Evolutionary conservation across 768 basidiomycete genomes (phyloP).

Genomic region (Paxillus rubicundulus): DNA sequence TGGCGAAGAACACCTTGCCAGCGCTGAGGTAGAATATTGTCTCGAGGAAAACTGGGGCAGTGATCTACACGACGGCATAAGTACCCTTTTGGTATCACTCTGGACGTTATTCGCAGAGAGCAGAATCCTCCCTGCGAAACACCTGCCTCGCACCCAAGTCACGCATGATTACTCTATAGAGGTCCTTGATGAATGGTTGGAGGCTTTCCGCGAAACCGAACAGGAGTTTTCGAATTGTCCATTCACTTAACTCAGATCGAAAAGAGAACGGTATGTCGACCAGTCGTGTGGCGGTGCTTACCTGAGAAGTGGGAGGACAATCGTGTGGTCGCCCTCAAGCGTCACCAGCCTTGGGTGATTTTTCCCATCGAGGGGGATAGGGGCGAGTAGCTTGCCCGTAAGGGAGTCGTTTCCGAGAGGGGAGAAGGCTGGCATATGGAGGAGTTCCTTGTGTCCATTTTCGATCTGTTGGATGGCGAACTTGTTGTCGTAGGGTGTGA

Average conservation of each 20-base stretch:
- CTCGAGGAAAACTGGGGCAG: too few species aligned
- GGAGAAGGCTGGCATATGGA: constrained; percentile 62
- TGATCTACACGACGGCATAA: too few species aligned
- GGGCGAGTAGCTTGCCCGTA: constrained; percentile 54
- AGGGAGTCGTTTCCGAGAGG: constrained; percentile 60
- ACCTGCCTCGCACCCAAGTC: background rate
- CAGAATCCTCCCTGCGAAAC: too few species aligned
- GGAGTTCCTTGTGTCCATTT: constrained; percentile 63
- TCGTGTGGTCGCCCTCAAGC: constrained; percentile 87
- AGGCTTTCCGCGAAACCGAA: background rate
- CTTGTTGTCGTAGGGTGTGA: constrained; percentile 76
- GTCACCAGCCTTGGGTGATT: constrained; percentile 79
- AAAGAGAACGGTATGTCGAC: too few species aligned
- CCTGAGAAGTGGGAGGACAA: constrained; percentile 58
- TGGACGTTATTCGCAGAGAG: too few species aligned
- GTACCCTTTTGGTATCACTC: too few species aligned
- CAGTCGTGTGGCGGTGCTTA: constrained; percentile 21
- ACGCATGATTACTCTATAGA: background rate
- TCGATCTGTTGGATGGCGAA: constrained; percentile 75
- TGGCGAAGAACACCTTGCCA: too few species aligned
- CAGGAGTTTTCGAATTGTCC: background rate
- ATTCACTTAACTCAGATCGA: too few species aligned
- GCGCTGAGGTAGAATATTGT: too few species aligned
- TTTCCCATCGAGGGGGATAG: constrained; percentile 66
- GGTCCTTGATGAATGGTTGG: background rate